These are phyloP conservation scores for Pythium biforme DNA, from an alignment of 352 stramenopile genomes.

Conservation along the genomic window DNA sequence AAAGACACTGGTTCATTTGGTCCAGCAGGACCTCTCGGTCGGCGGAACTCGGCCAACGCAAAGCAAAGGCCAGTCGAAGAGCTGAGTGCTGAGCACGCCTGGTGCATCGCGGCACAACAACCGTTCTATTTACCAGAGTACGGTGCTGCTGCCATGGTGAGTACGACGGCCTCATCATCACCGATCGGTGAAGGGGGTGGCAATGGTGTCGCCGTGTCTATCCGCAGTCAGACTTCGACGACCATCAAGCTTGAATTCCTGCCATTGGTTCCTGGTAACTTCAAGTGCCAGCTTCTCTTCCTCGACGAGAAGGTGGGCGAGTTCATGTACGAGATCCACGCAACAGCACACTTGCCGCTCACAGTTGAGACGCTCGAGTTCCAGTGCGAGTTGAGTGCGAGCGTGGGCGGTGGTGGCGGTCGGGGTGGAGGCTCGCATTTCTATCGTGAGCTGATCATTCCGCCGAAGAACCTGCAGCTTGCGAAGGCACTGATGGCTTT, in stretches of 20 bases:
- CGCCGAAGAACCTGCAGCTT: conserved; percentile 77
- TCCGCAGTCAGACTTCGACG: conserved; percentile 50
- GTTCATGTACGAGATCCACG: conserved; percentile 92
- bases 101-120: conserved; percentile 67
- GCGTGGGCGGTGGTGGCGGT: conserved; percentile 3
- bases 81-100: conserved; percentile 39
- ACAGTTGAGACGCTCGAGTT: conserved; percentile 80
- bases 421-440: conserved; percentile 42
- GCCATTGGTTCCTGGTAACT: conserved; percentile 83
- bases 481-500: conserved; percentile 65
- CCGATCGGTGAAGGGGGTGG: conserved; percentile 5
- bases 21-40: background rate
- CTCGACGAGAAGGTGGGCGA: conserved; percentile 92
- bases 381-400: conserved; percentile 53
- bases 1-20: conserved; percentile 19
- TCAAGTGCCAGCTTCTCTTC: conserved; percentile 90
- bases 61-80: conserved; percentile 35
- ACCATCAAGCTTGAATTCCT: conserved; percentile 89
- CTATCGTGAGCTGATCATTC: conserved; percentile 74
- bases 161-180: conserved; percentile 5
- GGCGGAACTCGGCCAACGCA: conserved; percentile 15
- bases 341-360: conserved; percentile 70
- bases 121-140: conserved; percentile 75
- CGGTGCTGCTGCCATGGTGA: conserved; percentile 6
- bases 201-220: conserved; percentile 30